Evolutionary conservation across 768 basidiomycete species (phyloP).

Genomic region (Kwoniella pini): DNA sequence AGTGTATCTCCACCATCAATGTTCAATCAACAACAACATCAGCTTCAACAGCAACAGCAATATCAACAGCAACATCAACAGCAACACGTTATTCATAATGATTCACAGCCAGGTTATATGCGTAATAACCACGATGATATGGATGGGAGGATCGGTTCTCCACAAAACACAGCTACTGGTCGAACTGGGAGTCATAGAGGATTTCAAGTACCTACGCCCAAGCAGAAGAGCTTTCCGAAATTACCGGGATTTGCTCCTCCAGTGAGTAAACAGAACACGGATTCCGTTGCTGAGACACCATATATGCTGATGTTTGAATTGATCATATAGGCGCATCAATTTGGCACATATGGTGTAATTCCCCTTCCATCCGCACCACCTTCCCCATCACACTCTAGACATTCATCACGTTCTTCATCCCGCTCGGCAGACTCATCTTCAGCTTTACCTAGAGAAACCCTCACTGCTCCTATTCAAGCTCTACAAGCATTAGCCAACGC

Average conservation of each 20-base stretch:
- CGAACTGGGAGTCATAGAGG: conserved; percentile 11
- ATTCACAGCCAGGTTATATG: no score
- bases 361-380: conserved; percentile 59
- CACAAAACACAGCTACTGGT: conserved; percentile 31
- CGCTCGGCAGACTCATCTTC: conserved; percentile 92
- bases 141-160: conserved; percentile 22
- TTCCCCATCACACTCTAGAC: conserved; percentile 58
- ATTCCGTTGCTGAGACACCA: background rate
- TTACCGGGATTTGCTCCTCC: conserved; percentile 90
- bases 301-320: conserved; percentile 11
- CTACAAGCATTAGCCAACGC: conserved; percentile 92
- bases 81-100: no score
- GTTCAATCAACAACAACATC: conserved; percentile 7
- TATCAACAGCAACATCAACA: background rate
- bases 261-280: no score
- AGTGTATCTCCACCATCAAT: conserved; percentile 32
- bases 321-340: conserved; percentile 73
- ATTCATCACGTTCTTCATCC: conserved; percentile 59
- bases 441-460: conserved; percentile 73
- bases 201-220: conserved; percentile 7
- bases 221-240: conserved; percentile 67
- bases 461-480: conserved; percentile 92
- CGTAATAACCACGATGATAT: background rate
- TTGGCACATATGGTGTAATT: conserved; percentile 85
- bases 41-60: conserved; percentile 1